Evolutionary conservation across 371 early-diverging fungal species (phyloP), one percentile per base, ranked within the genome.

Genomic region (Mortierella sp.): DNA sequence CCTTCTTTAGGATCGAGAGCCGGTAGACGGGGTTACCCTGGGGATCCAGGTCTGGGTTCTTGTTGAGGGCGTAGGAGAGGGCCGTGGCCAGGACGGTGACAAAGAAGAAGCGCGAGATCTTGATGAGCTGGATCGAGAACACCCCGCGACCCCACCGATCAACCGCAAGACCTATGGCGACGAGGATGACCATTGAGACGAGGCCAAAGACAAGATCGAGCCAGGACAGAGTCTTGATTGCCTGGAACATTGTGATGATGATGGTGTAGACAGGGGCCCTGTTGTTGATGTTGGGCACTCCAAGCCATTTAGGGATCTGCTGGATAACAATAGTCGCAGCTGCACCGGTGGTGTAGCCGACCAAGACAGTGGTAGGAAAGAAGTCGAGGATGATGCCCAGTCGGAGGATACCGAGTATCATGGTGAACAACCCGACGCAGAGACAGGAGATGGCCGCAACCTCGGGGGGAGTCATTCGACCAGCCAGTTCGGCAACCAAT

Each of bases 361-460:
- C 88, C 58, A 95, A 88, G 4, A 93, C 94, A 4, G 93, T 92
- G 29, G 89, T 88, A 29, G 95, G 92, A 63, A 97, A 95, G 70
- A 96, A 95, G 71, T 96, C 94, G 64, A 95, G 91, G 19, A 97
- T 79, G 63, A 95, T 87, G 2, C 96, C 97, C 8, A 97, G 80
- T 0, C 94, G 91, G 29, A 97, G 68, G 9, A 95, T 64, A 43
- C 96, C 95, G 13, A 97, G 80, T 16, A 85, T 80, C 13, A 91
- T 70, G 29, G 91, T 87, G 26, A 94, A 80, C 64, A 93, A n/a
- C 58, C 97, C 95, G 6, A 92, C 88, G 47, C 93, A 79, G 50
- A 96, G 70, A 68, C 87, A 79, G 19, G 91, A 90, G 65, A 94
- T 80, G 5, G 80, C 85, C 37, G 91, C 88, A 1, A 90, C 90